Percentiles rank a stretch among this genome's conserved stretches.
Evolutionary conservation across 2,329 filamentous ascomycete genomes (phyloP).

Genomic region (Salinomyces thailandicus): DNA sequence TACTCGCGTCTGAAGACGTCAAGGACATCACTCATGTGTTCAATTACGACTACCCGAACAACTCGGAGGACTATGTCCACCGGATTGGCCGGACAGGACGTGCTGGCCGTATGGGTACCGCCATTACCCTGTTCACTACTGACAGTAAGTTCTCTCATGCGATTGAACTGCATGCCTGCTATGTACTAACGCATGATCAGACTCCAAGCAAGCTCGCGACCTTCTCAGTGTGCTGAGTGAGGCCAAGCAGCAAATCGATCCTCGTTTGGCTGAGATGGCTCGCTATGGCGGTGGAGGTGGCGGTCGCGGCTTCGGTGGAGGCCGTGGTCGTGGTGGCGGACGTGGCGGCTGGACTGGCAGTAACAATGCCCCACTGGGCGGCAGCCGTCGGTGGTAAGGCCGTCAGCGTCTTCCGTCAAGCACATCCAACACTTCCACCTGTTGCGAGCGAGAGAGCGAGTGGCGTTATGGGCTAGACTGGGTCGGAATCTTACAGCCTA

Average conservation of each 20-base stretch:
- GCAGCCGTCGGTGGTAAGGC: conserved; percentile 48
- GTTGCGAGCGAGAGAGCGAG: not conserved
- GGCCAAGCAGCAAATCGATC: conserved; percentile 96
- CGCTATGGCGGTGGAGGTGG: conserved; percentile 78
- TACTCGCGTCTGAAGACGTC: conserved; percentile 77
- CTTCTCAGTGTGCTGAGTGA: conserved; percentile 85
- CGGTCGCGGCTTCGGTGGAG: conserved; percentile 56
- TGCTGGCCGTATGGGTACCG: conserved; percentile 81
- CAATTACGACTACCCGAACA: conserved; percentile 99
- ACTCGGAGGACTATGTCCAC: conserved; percentile 60
- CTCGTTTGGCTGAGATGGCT: conserved; percentile 88
- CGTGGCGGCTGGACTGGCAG: conserved; percentile 42
- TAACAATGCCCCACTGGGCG: conserved; percentile 48
- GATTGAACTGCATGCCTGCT: conserved; percentile 8
- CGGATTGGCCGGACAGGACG: conserved; percentile 59
- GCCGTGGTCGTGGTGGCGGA: conserved; percentile 42
- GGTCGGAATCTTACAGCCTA: too few species aligned
- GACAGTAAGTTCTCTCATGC: conserved; percentile 63
- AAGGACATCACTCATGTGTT: conserved; percentile 99
- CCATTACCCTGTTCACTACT: conserved; percentile 98
- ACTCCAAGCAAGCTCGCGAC: conserved; percentile 69
- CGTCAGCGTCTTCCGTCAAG: too few species aligned
- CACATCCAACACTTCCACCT: too few species aligned
- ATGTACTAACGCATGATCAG: conserved; percentile 29
- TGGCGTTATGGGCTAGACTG: conserved; percentile 3